A percentile compares a stretch with the other conserved stretches of the same genome.
Evolutionary conservation across 2,329 filamentous ascomycete genomes (phyloP).

Genomic region (Fonsecaea nubica): DNA sequence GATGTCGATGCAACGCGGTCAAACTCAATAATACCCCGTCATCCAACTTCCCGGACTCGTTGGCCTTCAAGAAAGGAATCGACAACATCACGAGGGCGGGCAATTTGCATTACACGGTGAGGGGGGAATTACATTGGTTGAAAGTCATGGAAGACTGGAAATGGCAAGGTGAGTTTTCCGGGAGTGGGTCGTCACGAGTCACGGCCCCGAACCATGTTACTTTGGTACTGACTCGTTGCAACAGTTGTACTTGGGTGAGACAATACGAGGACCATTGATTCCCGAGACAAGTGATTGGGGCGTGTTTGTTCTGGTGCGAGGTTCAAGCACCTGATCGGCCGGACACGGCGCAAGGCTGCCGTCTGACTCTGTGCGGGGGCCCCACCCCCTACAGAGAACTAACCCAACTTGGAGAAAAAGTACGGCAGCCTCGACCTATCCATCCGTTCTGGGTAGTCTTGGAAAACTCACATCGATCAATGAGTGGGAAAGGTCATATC

Average conservation of each 20-base stretch:
- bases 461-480: too few relatives aligned
- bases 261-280: background rate
- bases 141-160: constrained; percentile 73
- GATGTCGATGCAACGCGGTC: background rate
- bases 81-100: constrained; percentile 48
- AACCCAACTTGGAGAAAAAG: constrained; percentile 1
- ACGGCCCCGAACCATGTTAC: background rate
- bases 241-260: constrained; percentile 2
- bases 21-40: background rate
- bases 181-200: background rate
- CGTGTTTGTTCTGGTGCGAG: background rate
- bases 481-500: too few relatives aligned
- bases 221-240: background rate
- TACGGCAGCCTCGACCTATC: background rate
- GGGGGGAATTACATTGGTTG: constrained; percentile 70
- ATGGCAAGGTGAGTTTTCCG: constrained; percentile 66
- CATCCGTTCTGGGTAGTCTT: too few relatives aligned
- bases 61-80: constrained; percentile 26
- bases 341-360: constrained; percentile 1
- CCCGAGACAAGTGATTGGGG: background rate
- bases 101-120: constrained; percentile 66
- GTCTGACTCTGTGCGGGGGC: background rate
- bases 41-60: constrained; percentile 23
- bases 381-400: background rate
- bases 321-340: background rate